phyloP scores from a whole-genome alignment of 345 rosid species.

The Nasturtium officinale region DNA sequence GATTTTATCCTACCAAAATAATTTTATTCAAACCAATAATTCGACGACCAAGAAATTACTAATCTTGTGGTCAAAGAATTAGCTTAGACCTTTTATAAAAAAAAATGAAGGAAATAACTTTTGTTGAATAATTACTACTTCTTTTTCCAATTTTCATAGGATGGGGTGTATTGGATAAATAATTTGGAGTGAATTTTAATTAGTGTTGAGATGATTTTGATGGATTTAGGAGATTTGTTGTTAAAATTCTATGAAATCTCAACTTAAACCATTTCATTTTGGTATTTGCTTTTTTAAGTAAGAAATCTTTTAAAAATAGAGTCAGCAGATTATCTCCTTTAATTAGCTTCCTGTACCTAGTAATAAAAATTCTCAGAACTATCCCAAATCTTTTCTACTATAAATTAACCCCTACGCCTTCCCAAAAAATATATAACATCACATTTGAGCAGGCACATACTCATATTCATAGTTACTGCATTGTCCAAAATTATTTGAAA shows the following conservation, averaged over 20 bases:
- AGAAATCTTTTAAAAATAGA: no score
- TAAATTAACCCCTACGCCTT: neutral
- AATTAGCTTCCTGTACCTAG: neutral
- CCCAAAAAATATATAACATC: neutral
- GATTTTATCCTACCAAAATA: neutral
- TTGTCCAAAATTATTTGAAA: neutral
- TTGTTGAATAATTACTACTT: neutral
- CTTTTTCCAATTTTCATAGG: no score
- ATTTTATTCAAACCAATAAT: neutral
- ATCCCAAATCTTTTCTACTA: neutral
- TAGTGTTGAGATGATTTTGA: no score
- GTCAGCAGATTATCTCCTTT: neutral
- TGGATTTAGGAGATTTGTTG: no score
- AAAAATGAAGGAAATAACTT: neutral
- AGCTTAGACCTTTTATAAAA: neutral
- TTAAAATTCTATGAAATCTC: no score
- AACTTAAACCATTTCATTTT: no score
- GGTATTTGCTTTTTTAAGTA: no score
- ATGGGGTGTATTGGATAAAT: no score
- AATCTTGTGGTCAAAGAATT: neutral
- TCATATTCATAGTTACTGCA: conserved; percentile 1
- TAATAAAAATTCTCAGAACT: neutral
- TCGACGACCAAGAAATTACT: neutral
- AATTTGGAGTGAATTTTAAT: no score
- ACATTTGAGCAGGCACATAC: neutral